Percentiles rank a stretch among this genome's conserved stretches.
Evolutionary conservation across 306 rosid species (phyloP).

Genomic region (cucumber (Cucumis sativus)): DNA sequence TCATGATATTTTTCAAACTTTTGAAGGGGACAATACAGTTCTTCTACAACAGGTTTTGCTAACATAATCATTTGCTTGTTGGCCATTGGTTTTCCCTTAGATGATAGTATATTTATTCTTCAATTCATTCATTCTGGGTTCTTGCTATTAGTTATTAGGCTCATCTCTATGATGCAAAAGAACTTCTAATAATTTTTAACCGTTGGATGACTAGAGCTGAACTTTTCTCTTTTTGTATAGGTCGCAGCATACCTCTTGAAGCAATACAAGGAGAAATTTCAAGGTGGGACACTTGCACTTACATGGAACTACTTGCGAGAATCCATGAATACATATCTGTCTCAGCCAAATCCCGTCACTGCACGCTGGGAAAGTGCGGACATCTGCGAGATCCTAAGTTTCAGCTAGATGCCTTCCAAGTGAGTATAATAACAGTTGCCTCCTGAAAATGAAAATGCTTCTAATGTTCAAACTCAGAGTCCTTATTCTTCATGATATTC

Average conservation of each 20-base stretch:
- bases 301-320: conserved; percentile 90
- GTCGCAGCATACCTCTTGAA: conserved; percentile 82
- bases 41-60: conserved; percentile 80
- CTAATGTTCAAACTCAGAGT: not conserved
- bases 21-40: conserved; percentile 98
- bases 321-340: conserved; percentile 80
- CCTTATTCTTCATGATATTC: conserved; percentile 9
- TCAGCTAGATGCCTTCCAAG: conserved; percentile 96
- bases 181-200: not conserved
- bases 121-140: not conserved
- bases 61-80: not conserved
- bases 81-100: not conserved
- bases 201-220: not conserved
- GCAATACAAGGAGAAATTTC: conserved; percentile 73
- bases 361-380: conserved; percentile 86
- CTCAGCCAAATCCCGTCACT: conserved; percentile 95
- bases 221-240: conserved; percentile 27
- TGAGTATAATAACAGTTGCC: conserved; percentile 31
- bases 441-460: not conserved
- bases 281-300: conserved; percentile 76
- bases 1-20: conserved; percentile 96
- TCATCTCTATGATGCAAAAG: not conserved
- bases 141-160: not conserved
- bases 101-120: not conserved
- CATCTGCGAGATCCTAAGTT: conserved; percentile 77